Base-by-base conservation (phyloP, 371 early-diverging fungal species). In the Apophysomyces trapeziformis region DNA sequence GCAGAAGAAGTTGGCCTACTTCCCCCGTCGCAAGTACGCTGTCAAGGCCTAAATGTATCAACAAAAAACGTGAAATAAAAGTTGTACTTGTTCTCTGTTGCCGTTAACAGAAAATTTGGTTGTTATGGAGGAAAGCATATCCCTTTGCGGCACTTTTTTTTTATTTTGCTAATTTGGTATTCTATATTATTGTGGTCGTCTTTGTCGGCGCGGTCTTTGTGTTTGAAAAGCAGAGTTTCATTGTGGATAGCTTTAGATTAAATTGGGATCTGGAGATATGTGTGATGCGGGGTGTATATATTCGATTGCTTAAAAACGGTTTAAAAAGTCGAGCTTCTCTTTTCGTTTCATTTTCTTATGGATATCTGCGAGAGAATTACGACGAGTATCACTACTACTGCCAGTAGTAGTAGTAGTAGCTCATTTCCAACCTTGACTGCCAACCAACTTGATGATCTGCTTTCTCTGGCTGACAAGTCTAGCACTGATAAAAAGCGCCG, bases 21-120 rank as follows among this genome's bases (percentile, higher is more conserved):
- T 93, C 88, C 90, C 93, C 68, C 85, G 75, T 60, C 91, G 96
- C 80, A 85, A 87, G 84, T 92, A 79, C 77, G 93, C 92, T 68
- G 78, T 92, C 82, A 91, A 90, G 85, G 93, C 93, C 63, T 92
- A 90, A 86, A 71, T 70, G 65, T 60, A 36, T 7, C 54, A 50
- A 21, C 54, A 50, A 50, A 50, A 21, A 50, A 50, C 1, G 0
- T 26, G 32, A 50, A 50, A 50, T 50, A 50, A 50, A 50, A 50
- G 7, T 2, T 50, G 54, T 50, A 50, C 54, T 50, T 50, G 54
- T 50, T 50, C 54, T 26, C 21, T 50, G 54, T 50, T 50, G 54
- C 54, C 21, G 21, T 50, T 21, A 50, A 4, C 54, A 50, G 11
- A 21, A 50, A 13, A 26, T 26, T 26, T 26, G 32, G 2, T 26